phyloP scores from a whole-genome alignment of 306 rosid genomes.

The Datisca glomerata region DNA sequence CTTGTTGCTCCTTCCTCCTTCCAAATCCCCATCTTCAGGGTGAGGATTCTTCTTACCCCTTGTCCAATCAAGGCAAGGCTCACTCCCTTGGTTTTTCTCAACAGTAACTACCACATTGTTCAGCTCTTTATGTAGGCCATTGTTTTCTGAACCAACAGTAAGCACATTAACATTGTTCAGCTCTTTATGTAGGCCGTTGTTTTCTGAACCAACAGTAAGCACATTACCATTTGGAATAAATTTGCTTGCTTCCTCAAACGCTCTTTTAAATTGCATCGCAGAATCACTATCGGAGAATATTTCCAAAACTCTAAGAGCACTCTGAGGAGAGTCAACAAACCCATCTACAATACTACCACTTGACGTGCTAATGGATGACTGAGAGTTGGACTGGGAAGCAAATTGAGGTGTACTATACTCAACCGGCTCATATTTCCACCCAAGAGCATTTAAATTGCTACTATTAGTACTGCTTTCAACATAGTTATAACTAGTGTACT shows the following conservation, averaged over 20 bases:
- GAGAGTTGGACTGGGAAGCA: constrained; percentile 14
- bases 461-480: constrained; percentile 8
- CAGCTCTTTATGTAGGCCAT: constrained; percentile 11
- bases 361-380: constrained; percentile 12
- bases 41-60: constrained; percentile 24
- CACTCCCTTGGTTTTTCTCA: constrained; percentile 10
- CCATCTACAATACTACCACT: constrained; percentile 14
- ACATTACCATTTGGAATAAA: constrained; percentile 21
- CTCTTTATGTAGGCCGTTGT: constrained; percentile 10
- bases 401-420: constrained; percentile 3
- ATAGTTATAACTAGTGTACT: neutral
- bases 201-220: constrained; percentile 8
- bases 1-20: constrained; percentile 21
- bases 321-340: constrained; percentile 18
- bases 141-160: constrained; percentile 5
- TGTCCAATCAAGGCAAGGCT: constrained; percentile 3
- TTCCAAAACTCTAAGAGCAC: constrained; percentile 18
- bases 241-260: constrained; percentile 25
- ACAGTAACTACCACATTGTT: constrained; percentile 7
- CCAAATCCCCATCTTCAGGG: constrained; percentile 4
- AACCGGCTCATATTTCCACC: constrained; percentile 4
- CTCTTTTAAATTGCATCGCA: constrained; percentile 20
- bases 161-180: constrained; percentile 10
- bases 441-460: constrained; percentile 2
- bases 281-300: constrained; percentile 14